Evolutionary conservation across 1,284 basidiomycete genomes (phyloP).

Genomic region (Heterobasidion parviporum): DNA sequence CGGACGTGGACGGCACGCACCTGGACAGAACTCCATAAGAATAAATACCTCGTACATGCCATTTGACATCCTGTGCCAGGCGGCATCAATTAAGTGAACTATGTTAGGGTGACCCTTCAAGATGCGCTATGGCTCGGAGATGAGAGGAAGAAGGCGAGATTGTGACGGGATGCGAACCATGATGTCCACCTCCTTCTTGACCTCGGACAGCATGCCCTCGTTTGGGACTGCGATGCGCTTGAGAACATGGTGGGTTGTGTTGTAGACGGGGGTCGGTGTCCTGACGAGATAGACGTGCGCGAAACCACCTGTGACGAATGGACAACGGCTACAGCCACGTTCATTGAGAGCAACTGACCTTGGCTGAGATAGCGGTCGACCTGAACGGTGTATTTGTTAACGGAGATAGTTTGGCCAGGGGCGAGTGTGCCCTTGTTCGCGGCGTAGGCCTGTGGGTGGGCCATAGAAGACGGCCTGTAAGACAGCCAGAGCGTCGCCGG

Average conservation of each 20-base stretch:
- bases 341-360: conserved; percentile 40
- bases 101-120: conserved; percentile 89
- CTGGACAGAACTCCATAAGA: conserved; percentile 94
- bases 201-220: conserved; percentile 86
- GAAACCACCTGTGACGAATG: conserved; percentile 73
- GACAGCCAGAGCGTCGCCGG: not conserved
- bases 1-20: conserved; percentile 21
- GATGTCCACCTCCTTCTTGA: conserved; percentile 96
- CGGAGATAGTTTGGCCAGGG: conserved; percentile 81
- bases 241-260: conserved; percentile 91
- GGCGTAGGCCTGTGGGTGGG: conserved; percentile 25
- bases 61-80: conserved; percentile 75
- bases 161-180: conserved; percentile 62
- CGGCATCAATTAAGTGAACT: conserved; percentile 91
- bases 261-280: conserved; percentile 79
- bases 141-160: conserved; percentile 22
- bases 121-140: conserved; percentile 49
- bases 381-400: conserved; percentile 86
- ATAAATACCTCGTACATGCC: conserved; percentile 96
- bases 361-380: conserved; percentile 89
- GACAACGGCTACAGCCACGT: conserved; percentile 9
- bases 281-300: conserved; percentile 96
- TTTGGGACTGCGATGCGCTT: conserved; percentile 94
- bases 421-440: conserved; percentile 56
- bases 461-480: conserved; percentile 12